phyloP scores from a whole-genome alignment of 73 alveolate species.

The Paramecium pentaurelia region DNA sequence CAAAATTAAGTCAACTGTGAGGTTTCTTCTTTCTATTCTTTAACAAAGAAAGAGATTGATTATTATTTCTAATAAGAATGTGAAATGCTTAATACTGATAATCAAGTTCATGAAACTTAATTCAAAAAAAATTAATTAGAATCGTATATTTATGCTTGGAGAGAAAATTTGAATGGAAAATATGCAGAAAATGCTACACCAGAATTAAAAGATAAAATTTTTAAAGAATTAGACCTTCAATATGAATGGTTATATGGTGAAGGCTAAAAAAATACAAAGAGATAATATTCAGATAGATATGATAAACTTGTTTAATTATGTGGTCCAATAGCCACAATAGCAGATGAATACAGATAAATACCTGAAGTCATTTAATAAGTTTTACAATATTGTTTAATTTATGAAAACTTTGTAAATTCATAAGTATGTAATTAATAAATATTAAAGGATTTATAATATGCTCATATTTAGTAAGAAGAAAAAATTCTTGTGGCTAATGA shows the following conservation, averaged over 20 bases:
- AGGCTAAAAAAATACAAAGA: slow-evolving; percentile 70
- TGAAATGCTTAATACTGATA: slow-evolving; percentile 64
- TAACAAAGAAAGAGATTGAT: slow-evolving; percentile 51
- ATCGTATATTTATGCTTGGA: slow-evolving; percentile 74
- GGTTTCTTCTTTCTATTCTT: slow-evolving; percentile 43
- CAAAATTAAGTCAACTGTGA: slow-evolving; percentile 51
- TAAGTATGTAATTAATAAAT: not conserved
- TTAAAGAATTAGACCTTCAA: slow-evolving; percentile 46
- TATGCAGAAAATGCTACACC: slow-evolving; percentile 49
- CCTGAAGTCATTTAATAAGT: slow-evolving; percentile 61
- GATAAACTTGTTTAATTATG: slow-evolving; percentile 63
- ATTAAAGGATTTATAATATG: not conserved
- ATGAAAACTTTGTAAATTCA: slow-evolving; percentile 17
- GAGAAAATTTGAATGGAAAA: slow-evolving; percentile 65
- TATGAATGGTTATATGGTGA: slow-evolving; percentile 85
- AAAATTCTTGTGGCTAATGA: not conserved
- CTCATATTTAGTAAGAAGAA: not conserved
- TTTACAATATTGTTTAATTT: not conserved
- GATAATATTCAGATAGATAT: slow-evolving; percentile 62
- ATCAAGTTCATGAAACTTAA: slow-evolving; percentile 60
- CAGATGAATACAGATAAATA: slow-evolving; percentile 38
- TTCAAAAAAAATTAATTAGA: slow-evolving; percentile 79
- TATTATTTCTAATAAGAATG: slow-evolving; percentile 55
- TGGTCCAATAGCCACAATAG: slow-evolving; percentile 70
- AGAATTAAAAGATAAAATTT: not conserved